Evolutionary conservation across 2,329 filamentous ascomycete genomes (phyloP), one percentile per base, ranked within the genome.

Genomic region (Chaetomium sp.): DNA sequence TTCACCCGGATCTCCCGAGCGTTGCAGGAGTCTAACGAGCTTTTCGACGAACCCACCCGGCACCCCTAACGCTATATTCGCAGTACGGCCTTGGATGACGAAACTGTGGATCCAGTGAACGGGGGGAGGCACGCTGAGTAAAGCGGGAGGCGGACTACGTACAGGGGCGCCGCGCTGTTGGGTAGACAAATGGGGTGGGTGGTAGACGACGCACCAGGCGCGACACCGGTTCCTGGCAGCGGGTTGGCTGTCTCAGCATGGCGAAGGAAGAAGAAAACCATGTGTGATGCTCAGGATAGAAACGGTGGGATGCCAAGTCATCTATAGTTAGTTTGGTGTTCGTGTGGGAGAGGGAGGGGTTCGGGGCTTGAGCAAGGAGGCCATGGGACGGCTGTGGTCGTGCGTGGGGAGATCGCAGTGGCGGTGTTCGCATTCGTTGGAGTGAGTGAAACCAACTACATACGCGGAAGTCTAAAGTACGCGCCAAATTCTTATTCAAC

Each of bases 251-350:
- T 38, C 29, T 38, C 10, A 25, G 16, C 31, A 33, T 10, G 47
- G n/a, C 35, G 45, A 35, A 42, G 6, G n/a, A 1, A 8, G 27
- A 7, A 33, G 25, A 21, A 7, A 10, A 6, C 16, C 19, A 23
- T n/a, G 27, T 49, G 50, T 50, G 27, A 35, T 56, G 27, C n/a
- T 19, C n/a, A 8, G 45, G 29, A 19, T 25, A 21, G 53, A 38
- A 8, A 53, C 1, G 33, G 7, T 8, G 16, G 33, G n/a, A 27
- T 53, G 38, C 5, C 38, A 4, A 35, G 51, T 38, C 51, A 62
- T 62, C 21, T 56, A n/a, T 27, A 29, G 27, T 49, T 33, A 38
- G 27, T 51, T 42, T 27, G 60, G 53, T n/a, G 53, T 62, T 23
- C 23, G 56, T 50, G 49, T 57, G 29, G 2, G 21, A 25, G 47